Percentiles rank a stretch among this genome's conserved stretches.
Evolutionary conservation across 2,329 filamentous ascomycete genomes (phyloP).

Genomic region (Fusarium begoniae): DNA sequence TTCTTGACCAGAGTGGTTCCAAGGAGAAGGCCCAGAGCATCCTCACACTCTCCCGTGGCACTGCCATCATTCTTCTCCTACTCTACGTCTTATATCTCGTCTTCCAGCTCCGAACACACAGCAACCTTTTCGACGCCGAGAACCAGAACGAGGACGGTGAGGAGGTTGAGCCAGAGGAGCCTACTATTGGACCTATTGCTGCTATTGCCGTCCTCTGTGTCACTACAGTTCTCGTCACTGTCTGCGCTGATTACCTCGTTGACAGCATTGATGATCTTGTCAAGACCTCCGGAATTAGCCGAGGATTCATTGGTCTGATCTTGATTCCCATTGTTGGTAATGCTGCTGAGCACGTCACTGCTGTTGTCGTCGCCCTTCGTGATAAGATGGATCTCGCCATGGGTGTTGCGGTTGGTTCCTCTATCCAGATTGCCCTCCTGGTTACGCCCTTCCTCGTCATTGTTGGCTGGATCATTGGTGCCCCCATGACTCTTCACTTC

Average conservation of each 20-base stretch:
- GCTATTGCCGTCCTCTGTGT: slow-evolving; percentile 73
- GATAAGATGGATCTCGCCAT: slow-evolving; percentile 81
- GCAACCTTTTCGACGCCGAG: slow-evolving; percentile 73
- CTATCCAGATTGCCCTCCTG: slow-evolving; percentile 83
- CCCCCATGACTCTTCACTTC: slow-evolving; percentile 81
- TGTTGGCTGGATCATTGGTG: slow-evolving; percentile 78
- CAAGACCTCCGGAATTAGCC: slow-evolving; percentile 74
- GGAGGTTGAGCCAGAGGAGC: slow-evolving; percentile 53
- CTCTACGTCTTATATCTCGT: slow-evolving; percentile 81
- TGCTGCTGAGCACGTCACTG: slow-evolving; percentile 83
- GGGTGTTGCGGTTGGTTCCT: slow-evolving; percentile 83
- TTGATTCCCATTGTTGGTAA: slow-evolving; percentile 84
- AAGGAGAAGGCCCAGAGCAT: slow-evolving; percentile 64
- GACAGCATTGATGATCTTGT: slow-evolving; percentile 79
- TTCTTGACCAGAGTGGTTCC: slow-evolving; percentile 59
- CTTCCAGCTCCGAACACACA: slow-evolving; percentile 82
- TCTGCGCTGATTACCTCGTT: slow-evolving; percentile 82
- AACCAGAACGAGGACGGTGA: slow-evolving; percentile 50
- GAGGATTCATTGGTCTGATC: slow-evolving; percentile 83
- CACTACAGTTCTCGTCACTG: slow-evolving; percentile 74
- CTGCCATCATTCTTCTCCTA: slow-evolving; percentile 76
- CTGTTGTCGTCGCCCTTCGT: slow-evolving; percentile 79
- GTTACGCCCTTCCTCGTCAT: slow-evolving; percentile 84
- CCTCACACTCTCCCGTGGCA: slow-evolving; percentile 77
- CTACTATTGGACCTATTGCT: slow-evolving; percentile 69